These are phyloP conservation scores for Graphium sp. DNA, from an alignment of 2,329 filamentous ascomycete species.

Conservation along the genomic window DNA sequence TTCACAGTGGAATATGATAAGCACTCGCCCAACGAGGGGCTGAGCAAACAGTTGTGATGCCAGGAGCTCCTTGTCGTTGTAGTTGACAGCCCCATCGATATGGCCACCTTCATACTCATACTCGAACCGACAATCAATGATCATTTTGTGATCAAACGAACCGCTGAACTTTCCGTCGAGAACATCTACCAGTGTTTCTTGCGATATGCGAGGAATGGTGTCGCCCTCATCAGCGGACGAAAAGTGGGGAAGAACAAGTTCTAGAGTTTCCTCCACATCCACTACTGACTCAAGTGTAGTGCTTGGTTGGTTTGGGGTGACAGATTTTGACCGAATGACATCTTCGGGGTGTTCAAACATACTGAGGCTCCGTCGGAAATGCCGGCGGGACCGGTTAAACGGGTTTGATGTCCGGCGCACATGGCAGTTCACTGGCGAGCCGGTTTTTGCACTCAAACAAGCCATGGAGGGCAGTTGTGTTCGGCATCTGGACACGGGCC, in stretches of 20 bases:
- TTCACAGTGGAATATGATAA: constrained; percentile 93
- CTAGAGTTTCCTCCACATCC: constrained; percentile 61
- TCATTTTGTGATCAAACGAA: constrained; percentile 62
- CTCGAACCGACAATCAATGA: constrained; percentile 96
- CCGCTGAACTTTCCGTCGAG: constrained; percentile 70
- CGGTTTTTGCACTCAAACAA: constrained; percentile 21
- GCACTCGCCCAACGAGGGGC: constrained; percentile 50
- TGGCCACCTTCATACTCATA: constrained; percentile 97
- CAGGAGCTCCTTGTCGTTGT: constrained; percentile 87
- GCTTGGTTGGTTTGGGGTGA: constrained; percentile 3
- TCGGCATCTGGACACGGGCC: constrained; percentile 42
- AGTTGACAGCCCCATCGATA: constrained; percentile 85
- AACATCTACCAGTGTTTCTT: constrained; percentile 68
- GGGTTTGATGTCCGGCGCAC: constrained; percentile 57
- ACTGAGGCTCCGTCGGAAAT: constrained; percentile 82
- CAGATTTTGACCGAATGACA: constrained; percentile 61
- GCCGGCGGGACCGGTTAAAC: constrained; percentile 63
- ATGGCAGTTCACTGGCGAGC: constrained; percentile 57
- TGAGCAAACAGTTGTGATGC: constrained; percentile 61
- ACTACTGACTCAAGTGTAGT: constrained; percentile 52
- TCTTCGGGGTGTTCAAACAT: constrained; percentile 95
- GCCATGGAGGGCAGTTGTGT: constrained; percentile 46
- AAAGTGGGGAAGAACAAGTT: constrained; percentile 70
- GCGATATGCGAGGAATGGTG: constrained; percentile 73
- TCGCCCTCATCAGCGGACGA: constrained; percentile 65